Base-by-base conservation (phyloP, 1,139 yeast genomes). In the Candida tetrigidarum region DNA sequence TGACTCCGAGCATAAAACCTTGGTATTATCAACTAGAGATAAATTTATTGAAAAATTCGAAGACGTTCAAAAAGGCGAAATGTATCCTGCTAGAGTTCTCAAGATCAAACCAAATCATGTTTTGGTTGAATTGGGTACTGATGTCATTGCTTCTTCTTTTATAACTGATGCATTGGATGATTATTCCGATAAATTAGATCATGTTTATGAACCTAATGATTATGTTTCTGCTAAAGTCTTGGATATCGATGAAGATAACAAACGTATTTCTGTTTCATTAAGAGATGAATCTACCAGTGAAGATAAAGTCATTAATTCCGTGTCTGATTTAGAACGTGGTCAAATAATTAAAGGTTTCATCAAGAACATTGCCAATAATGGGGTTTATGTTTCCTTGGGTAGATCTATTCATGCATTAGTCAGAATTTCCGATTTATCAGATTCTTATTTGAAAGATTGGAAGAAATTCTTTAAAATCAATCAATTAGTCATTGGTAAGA, bases 371-470 rank as follows among this genome's bases (percentile, higher is more conserved):
- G 80, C 87, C 15, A 83, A 85, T 55, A 80, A 83, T 48, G 98
- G 98, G 64, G 66, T 92, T 27, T 89, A 86, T 59, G 85, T 93
- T 39, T 76, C 89, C 18, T 70, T 93, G 50, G 92, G 96, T 27
- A 78, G 89, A 54, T 71, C 77, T 1, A 74, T 88, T 22, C 81
- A 81, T 57, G 98, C 93, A 2, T 82, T 93, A 58, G 96, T 89
- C 27, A 84, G 90, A 59, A 84, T 90, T 40, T 68, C 86, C 39
- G 93, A 92, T 63, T 72, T 92, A 42, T 88, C 96, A 9, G 98
- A 93, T 58, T 75, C 86, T 1, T 88, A 72, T 58, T 70, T 90
- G 59, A 84, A 85, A 56, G 96, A 93, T 52, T 93, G 98, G 98
- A 88, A 88, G 69, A 82, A 82, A 54, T 79, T 76, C 52, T 89